Percentiles rank a stretch among this genome's conserved stretches.
Evolutionary conservation across 352 stramenopile genomes (phyloP).

Genomic region (Phytophthora melonis): DNA sequence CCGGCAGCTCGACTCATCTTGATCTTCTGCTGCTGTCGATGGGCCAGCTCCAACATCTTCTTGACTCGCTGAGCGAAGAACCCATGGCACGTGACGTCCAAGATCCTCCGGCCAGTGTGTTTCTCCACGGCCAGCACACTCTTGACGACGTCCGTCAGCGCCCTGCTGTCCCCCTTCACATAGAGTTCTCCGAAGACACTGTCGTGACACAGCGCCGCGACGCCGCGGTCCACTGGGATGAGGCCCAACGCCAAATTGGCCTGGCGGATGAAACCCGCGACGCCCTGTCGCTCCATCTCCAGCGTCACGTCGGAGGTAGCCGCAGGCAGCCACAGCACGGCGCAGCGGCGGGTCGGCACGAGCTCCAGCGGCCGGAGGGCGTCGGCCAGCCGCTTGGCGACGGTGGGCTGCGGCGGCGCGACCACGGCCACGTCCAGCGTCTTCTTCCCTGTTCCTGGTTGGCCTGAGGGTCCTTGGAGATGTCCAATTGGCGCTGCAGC

Average conservation of each 20-base stretch:
- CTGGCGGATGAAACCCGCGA: constrained; percentile 63
- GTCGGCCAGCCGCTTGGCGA: constrained; percentile 63
- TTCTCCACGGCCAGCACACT: constrained; percentile 71
- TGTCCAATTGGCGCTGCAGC: constrained; percentile 50
- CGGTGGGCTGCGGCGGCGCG: constrained; percentile 56
- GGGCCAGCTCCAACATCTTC: constrained; percentile 68
- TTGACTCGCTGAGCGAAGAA: constrained; percentile 67
- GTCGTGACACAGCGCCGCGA: constrained; percentile 72
- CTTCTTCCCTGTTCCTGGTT: constrained; percentile 32
- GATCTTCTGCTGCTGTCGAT: constrained; percentile 48
- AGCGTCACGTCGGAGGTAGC: constrained; percentile 66
- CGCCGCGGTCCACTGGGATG: constrained; percentile 64
- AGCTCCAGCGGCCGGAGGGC: constrained; percentile 46
- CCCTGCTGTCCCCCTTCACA: constrained; percentile 64
- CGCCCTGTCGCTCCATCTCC: constrained; percentile 81
- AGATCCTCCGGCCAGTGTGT: constrained; percentile 46
- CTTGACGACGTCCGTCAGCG: constrained; percentile 69
- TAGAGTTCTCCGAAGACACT: constrained; percentile 77
- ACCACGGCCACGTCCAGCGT: constrained; percentile 57
- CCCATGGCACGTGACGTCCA: constrained; percentile 57
- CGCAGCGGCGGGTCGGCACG: constrained; percentile 33
- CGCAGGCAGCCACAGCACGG: constrained; percentile 69
- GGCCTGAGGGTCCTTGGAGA: constrained; percentile 22
- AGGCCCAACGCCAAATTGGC: constrained; percentile 64
- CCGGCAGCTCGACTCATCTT: constrained; percentile 28